Base-by-base conservation (phyloP, 2,329 filamentous ascomycete genomes). In the Colletotrichum sublineola region DNA sequence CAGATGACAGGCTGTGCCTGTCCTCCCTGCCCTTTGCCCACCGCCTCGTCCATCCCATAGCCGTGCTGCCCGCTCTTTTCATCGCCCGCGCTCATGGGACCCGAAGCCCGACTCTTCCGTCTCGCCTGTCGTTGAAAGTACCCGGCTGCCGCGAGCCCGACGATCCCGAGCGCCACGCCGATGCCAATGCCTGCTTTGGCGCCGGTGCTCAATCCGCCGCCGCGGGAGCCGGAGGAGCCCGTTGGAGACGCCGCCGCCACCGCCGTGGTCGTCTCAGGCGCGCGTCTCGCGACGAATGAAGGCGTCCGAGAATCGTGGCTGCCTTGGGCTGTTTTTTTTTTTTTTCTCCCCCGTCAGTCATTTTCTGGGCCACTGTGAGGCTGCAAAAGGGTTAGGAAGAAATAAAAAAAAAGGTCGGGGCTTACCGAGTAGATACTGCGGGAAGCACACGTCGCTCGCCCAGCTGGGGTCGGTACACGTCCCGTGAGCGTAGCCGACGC, bases 151-250 rank as follows among this genome's bases (percentile, higher is more conserved):
- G 24, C 66, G 2, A 73, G 61, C 44, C 31, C 36, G 15, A 66
- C 14, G 38, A 73, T 56, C 29, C 31, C 70, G 15, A 66, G 50
- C 24, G 44, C 61, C 29, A 66, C 67, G 11, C 66, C 70, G n/a
- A 71, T 48, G 12, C 70, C 70, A 18, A 73, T 62, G 31, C 67
- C 67, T 12, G 70, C 61, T 48, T 73, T 63, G 24, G 67, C 70
- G 33, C 61, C 67, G 24, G 55, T 52, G 48, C 70, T 42, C 20
- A 73, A 67, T 8, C 70, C 55, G 24, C 38, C 33, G n/a, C 44
- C 14, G 24, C 24, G 24, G 29, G 53, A 40, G 12, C 36, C 36
- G 11, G 62, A 48, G 20, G 57, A 11, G 14, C 40, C 57, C 29
- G 40, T 7, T 11, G 57, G 40, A 33, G 24, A n/a, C 3, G n/a